phyloP scores from a whole-genome alignment of 2,329 filamentous ascomycete genomes.

The Pseudocercospora macadamiae region DNA sequence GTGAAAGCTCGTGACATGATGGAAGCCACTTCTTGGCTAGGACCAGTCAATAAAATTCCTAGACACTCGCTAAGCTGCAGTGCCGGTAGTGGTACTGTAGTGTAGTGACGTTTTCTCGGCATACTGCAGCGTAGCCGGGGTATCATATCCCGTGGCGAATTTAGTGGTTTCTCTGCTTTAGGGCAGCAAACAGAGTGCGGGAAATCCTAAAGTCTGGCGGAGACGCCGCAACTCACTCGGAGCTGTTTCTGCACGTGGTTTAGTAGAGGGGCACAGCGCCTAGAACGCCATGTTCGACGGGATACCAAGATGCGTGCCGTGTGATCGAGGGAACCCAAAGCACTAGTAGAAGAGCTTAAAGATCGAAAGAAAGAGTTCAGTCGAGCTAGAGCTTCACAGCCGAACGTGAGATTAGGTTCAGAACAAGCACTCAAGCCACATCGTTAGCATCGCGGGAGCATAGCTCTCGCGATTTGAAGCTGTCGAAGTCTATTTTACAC shows the following conservation, averaged over 20 bases:
- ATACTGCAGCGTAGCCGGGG: not conserved
- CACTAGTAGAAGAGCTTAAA: not conserved
- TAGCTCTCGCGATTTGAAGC: not conserved
- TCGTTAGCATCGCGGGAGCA: too few relatives aligned
- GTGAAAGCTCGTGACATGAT: not conserved
- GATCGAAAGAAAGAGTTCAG: not conserved
- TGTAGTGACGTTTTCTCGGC: not conserved
- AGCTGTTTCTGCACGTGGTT: not conserved
- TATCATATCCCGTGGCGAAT: not conserved
- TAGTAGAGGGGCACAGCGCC: conserved; percentile 3
- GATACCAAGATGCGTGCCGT: conserved; percentile 1
- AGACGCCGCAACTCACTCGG: conserved; percentile 13
- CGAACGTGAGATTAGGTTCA: conserved; percentile 5
- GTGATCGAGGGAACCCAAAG: conserved; percentile 4
- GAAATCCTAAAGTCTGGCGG: not conserved
- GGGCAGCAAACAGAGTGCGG: not conserved
- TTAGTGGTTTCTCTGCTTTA: not conserved
- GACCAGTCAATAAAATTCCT: too few relatives aligned
- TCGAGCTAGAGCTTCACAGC: not conserved
- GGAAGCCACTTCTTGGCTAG: too few relatives aligned
- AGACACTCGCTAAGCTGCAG: not conserved
- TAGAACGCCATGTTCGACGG: conserved; percentile 5
- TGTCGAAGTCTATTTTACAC: conserved; percentile 4
- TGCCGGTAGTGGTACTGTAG: not conserved
- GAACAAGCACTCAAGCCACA: conserved; percentile 11